Percentiles rank a stretch among this genome's conserved stretches.
Evolutionary conservation across 2,329 filamentous ascomycete genomes (phyloP).

Genomic region (Epichloe bromicola): DNA sequence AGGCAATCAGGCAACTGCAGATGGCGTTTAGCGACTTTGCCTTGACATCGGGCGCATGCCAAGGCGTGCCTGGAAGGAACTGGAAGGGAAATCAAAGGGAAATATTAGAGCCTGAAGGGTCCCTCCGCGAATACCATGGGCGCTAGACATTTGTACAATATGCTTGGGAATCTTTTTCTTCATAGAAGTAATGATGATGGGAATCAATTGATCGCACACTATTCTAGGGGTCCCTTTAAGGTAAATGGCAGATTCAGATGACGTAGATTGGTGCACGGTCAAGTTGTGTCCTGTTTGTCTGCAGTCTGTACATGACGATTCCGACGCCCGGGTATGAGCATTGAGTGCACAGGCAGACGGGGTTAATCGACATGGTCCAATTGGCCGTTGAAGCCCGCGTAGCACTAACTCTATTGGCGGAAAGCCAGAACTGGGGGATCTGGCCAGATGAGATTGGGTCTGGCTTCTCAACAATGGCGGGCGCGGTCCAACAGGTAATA

Average conservation of each 20-base stretch:
- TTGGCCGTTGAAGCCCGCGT: too few relatives aligned
- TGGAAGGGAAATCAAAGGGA: not conserved
- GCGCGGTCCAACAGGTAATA: not conserved
- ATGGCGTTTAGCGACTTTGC: not conserved
- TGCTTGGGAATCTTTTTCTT: constrained; percentile 8
- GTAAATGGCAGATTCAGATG: not conserved
- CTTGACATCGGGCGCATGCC: not conserved
- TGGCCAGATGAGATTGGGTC: too few relatives aligned
- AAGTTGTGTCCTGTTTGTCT: too few relatives aligned
- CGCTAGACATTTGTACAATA: constrained; percentile 14
- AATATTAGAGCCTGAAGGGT: constrained; percentile 8
- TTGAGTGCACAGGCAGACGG: too few relatives aligned
- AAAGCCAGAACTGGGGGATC: too few relatives aligned
- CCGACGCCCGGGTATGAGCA: not conserved
- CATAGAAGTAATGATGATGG: constrained; percentile 9
- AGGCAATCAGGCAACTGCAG: not conserved
- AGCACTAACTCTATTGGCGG: too few relatives aligned
- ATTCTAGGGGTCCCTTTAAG: not conserved
- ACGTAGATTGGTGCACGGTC: not conserved
- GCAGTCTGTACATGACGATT: not conserved
- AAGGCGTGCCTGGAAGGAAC: not conserved
- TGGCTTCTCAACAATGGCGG: not conserved
- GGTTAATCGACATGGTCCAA: too few relatives aligned
- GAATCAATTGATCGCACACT: not conserved
- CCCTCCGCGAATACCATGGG: constrained; percentile 10